These are phyloP conservation scores for Globisporangium ultimum DNA, from an alignment of 352 stramenopile genomes.

Conservation along the genomic window DNA sequence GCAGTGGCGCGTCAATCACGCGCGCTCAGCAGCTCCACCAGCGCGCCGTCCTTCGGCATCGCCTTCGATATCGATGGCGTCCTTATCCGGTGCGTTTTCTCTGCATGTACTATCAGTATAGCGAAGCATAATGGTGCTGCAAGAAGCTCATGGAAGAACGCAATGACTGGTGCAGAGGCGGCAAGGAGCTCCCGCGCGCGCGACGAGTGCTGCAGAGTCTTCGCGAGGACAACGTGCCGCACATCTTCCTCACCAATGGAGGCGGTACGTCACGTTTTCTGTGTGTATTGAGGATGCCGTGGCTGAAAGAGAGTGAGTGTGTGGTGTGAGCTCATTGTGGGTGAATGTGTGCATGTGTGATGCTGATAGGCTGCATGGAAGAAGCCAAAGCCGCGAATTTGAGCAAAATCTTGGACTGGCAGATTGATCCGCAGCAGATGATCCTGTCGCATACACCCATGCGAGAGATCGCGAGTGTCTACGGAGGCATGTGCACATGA, in stretches of 20 bases:
- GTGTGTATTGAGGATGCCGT: no score
- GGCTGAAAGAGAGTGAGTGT: no score
- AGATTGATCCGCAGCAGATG: constrained; percentile 75
- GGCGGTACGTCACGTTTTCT: constrained; percentile 24
- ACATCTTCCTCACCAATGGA: constrained; percentile 91
- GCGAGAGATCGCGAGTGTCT: constrained; percentile 64
- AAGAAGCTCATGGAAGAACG: not conserved
- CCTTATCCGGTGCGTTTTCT: constrained; percentile 62
- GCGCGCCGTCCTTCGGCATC: constrained; percentile 59
- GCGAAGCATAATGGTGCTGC: not conserved
- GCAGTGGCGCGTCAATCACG: not conserved
- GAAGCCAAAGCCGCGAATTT: constrained; percentile 77
- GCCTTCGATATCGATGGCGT: constrained; percentile 93
- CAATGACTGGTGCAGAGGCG: constrained; percentile 32
- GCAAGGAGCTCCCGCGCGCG: constrained; percentile 65
- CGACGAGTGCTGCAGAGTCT: constrained; percentile 66
- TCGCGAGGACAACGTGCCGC: constrained; percentile 56
- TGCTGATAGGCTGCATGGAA: constrained; percentile 69
- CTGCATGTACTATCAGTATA: not conserved
- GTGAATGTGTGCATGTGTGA: not conserved
- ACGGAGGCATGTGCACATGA: constrained; percentile 30
- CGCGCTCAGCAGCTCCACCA: not conserved
- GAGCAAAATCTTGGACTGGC: constrained; percentile 47
- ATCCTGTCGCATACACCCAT: constrained; percentile 89
- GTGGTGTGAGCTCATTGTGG: no score